These are phyloP conservation scores for Trichomonascus vanleenenianus DNA, from an alignment of 805 yeast genomes.

Conservation along the genomic window DNA sequence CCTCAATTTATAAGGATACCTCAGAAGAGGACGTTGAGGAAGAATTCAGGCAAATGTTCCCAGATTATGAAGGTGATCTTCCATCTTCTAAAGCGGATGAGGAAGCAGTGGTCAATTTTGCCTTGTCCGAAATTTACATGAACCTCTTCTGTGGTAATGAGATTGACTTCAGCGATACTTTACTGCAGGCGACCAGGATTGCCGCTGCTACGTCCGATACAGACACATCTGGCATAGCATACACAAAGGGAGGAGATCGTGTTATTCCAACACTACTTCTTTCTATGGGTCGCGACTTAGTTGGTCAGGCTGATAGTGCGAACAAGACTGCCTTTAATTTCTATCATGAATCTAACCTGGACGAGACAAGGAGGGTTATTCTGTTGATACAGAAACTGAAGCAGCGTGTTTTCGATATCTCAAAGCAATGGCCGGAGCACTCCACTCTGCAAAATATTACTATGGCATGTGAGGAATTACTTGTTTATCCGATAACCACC, in stretches of 20 bases:
- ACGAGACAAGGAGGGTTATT: constrained; percentile 57
- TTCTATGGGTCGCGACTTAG: not conserved
- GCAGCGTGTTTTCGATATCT: constrained; percentile 38
- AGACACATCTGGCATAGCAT: not conserved
- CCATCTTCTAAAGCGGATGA: constrained; percentile 23
- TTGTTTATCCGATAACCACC: constrained; percentile 51
- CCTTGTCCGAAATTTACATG: constrained; percentile 33
- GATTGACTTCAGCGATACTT: not conserved
- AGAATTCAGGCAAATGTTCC: constrained; percentile 78
- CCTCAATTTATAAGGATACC: constrained; percentile 56
- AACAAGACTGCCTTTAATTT: constrained; percentile 37
- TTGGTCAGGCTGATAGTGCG: not conserved
- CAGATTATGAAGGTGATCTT: constrained; percentile 70
- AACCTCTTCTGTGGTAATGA: constrained; percentile 2
- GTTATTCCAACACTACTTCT: not conserved
- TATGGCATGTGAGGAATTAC: constrained; percentile 57
- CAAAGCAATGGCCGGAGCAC: constrained; percentile 89
- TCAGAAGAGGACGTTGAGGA: constrained; percentile 64
- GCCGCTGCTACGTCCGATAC: not conserved
- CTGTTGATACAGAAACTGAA: constrained; percentile 38
- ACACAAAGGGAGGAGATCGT: not conserved
- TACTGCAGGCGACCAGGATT: not conserved
- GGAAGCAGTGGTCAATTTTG: constrained; percentile 38
- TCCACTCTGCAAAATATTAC: constrained; percentile 69
- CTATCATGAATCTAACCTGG: constrained; percentile 53